Conservation (phyloP, 1,284 basidiomycete species). For the Irpex sp. region DNA sequence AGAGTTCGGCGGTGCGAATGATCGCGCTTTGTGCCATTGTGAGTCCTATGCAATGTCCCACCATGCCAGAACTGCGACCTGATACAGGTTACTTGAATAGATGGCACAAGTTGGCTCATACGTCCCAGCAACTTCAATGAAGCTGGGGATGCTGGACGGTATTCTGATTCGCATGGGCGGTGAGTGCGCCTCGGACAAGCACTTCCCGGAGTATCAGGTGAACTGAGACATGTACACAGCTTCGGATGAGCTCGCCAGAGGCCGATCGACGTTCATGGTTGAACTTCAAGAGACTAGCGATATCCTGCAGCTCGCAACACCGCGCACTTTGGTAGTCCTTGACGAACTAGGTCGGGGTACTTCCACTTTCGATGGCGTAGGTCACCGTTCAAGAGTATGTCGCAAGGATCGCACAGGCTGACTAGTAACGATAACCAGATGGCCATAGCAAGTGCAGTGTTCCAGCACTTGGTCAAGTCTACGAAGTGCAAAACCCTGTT, state of each 20-base stretch:
- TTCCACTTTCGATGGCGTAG: slow-evolving; percentile 80
- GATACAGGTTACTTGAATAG: no score
- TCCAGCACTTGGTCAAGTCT: slow-evolving; percentile 67
- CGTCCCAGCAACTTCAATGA: slow-evolving; percentile 72
- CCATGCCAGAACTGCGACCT: no score
- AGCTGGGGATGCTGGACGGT: slow-evolving; percentile 76
- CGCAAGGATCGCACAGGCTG: not conserved
- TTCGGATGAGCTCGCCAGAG: slow-evolving; percentile 80
- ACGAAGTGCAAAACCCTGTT: slow-evolving; percentile 83
- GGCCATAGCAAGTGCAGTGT: slow-evolving; percentile 78
- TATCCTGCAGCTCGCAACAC: slow-evolving; percentile 74
- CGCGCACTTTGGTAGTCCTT: slow-evolving; percentile 77
- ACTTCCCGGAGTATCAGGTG: not conserved
- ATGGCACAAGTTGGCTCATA: slow-evolving; percentile 62
- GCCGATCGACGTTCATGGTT: slow-evolving; percentile 93
- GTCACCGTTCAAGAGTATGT: slow-evolving; percentile 18
- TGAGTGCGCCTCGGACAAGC: slow-evolving; percentile 23
- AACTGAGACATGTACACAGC: slow-evolving; percentile 41
- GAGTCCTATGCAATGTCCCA: no score
- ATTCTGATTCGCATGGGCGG: slow-evolving; percentile 88
- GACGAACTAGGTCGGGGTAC: slow-evolving; percentile 87
- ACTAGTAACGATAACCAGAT: slow-evolving; percentile 45
- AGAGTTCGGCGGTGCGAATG: slow-evolving; percentile 77
- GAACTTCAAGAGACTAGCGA: slow-evolving; percentile 94
- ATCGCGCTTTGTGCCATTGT: slow-evolving; percentile 67